Percentiles rank a stretch among this genome's conserved stretches.
phyloP scores from a whole-genome alignment of 352 stramenopile genomes.

The Globisporangium polare region DNA sequence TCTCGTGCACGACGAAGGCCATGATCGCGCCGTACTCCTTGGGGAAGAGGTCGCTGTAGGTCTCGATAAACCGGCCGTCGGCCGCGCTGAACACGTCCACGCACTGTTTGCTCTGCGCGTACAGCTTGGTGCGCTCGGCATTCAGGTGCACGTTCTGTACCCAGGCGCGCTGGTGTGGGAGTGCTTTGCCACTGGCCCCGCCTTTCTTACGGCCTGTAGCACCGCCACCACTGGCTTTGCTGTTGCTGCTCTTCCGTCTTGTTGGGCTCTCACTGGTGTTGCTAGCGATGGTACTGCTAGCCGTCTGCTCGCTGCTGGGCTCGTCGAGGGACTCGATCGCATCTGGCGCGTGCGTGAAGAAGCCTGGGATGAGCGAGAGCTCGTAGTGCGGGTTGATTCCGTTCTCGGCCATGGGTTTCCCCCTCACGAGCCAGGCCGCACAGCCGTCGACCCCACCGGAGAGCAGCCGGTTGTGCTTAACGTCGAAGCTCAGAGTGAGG shows the following conservation, averaged over 20 bases:
- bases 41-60: conserved; percentile 47
- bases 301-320: conserved; percentile 6
- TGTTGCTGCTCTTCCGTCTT: conserved; percentile 7
- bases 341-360: conserved; percentile 29
- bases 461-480: conserved; percentile 43
- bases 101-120: conserved; percentile 41
- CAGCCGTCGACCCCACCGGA: conserved; percentile 63
- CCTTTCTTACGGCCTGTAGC: conserved; percentile 8
- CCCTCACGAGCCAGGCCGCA: conserved; percentile 51
- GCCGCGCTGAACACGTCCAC: conserved; percentile 52
- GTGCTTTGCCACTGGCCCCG: not conserved
- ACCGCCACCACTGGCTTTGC: conserved; percentile 7
- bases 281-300: not conserved
- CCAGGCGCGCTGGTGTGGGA: conserved; percentile 26
- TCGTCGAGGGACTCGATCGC: not conserved
- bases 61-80: conserved; percentile 48
- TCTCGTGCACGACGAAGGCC: conserved; percentile 60
- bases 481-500: conserved; percentile 53
- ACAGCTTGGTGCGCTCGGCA: conserved; percentile 32
- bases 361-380: conserved; percentile 36
- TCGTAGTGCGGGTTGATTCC: conserved; percentile 59
- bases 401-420: conserved; percentile 35
- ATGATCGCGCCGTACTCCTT: conserved; percentile 53
- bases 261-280: not conserved
- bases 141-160: conserved; percentile 52